Evolutionary conservation across 2,329 filamentous ascomycete species (phyloP).

Genomic region (Ophiosphaerella herpotricha): DNA sequence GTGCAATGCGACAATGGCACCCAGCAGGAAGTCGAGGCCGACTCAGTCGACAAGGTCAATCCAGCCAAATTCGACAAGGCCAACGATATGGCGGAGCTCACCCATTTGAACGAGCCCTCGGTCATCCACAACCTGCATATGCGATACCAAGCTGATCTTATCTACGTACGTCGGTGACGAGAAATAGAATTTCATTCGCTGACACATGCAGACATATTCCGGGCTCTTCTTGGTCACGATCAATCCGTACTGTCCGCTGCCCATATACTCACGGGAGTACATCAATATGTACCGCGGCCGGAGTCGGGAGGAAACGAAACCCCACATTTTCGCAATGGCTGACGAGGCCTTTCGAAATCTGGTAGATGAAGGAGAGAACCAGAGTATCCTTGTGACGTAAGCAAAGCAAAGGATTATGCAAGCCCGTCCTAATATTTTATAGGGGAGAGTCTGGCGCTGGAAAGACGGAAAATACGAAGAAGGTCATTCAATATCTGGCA

Average conservation of each 20-base stretch:
- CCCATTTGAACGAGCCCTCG: conserved; percentile 95
- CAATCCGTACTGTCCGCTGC: conserved; percentile 92
- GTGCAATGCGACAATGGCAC: conserved; percentile 96
- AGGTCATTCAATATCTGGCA: conserved; percentile 97
- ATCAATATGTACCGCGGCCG: conserved; percentile 97
- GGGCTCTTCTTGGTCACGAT: conserved; percentile 95
- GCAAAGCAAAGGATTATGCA: conserved; percentile 25
- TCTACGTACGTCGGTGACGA: conserved; percentile 64
- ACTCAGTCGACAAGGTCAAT: conserved; percentile 97
- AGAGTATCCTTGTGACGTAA: conserved; percentile 92
- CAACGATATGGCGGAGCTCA: conserved; percentile 98
- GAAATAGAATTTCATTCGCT: conserved; percentile 1
- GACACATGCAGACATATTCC: conserved; percentile 75
- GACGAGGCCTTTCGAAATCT: conserved; percentile 95
- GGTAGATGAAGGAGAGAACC: conserved; percentile 92
- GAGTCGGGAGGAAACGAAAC: conserved; percentile 89
- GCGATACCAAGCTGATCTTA: conserved; percentile 92
- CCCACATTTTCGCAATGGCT: conserved; percentile 97
- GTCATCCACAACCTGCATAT: conserved; percentile 97
- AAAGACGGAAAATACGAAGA: conserved; percentile 99
- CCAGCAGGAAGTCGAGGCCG: conserved; percentile 84
- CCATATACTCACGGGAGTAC: conserved; percentile 96
- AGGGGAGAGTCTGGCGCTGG: conserved; percentile 93
- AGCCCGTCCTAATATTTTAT: conserved; percentile 18
- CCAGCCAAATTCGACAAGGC: conserved; percentile 99